Conservation (phyloP, 2,329 filamentous ascomycete species). For the Colletotrichum australisinense region DNA sequence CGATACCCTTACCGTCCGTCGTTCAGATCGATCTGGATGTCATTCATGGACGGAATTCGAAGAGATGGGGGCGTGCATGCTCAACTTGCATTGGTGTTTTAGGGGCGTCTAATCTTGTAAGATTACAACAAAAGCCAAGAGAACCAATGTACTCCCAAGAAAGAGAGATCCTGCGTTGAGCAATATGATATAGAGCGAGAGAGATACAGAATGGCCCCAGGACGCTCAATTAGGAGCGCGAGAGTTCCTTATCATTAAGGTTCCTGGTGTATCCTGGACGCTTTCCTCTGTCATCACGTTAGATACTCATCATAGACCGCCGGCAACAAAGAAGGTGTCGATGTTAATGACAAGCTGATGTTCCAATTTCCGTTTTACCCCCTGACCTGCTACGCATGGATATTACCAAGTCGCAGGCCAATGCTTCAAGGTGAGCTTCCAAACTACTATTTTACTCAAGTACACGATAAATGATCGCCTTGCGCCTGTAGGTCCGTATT, state of each 20-base stretch:
- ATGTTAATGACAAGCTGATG: constrained; percentile 31
- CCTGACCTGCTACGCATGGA: background rate
- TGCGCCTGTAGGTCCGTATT: background rate
- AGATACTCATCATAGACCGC: constrained; percentile 36
- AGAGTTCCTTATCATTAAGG: background rate
- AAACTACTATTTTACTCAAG: background rate
- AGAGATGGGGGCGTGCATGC: constrained; percentile 27
- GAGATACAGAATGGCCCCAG: background rate
- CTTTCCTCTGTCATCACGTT: constrained; percentile 19
- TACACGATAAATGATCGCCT: background rate
- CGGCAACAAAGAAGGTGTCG: constrained; percentile 32
- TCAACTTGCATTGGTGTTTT: constrained; percentile 35
- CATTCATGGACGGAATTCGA: constrained; percentile 25
- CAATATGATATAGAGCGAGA: constrained; percentile 19
- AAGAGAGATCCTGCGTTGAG: constrained; percentile 34
- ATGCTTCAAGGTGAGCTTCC: background rate
- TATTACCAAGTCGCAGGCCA: background rate
- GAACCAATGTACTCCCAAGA: constrained; percentile 34
- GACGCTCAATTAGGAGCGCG: constrained; percentile 4
- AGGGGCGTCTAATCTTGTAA: constrained; percentile 33
- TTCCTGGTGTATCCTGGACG: constrained; percentile 1
- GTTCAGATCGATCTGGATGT: constrained; percentile 12
- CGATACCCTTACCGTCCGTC: constrained; percentile 29
- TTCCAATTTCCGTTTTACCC: background rate
- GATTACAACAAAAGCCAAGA: constrained; percentile 34